phyloP scores from a whole-genome alignment of 768 basidiomycete genomes.

The Auricularia sp. region DNA sequence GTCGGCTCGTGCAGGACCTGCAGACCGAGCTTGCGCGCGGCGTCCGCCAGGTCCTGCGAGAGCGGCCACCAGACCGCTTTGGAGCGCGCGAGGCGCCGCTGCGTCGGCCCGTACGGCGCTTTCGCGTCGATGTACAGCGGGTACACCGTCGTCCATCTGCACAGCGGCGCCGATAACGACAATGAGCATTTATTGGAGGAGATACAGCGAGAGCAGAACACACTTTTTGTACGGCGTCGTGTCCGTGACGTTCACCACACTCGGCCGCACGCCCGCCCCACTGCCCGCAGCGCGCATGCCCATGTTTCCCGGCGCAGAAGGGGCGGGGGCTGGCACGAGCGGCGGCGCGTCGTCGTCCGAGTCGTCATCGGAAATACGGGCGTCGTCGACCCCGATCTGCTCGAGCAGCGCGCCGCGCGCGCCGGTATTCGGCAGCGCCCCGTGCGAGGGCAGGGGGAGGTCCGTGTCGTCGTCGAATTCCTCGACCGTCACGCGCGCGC shows the following conservation, averaged over 20 bases:
- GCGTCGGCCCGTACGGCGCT: constrained; percentile 72
- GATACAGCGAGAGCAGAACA: constrained; percentile 19
- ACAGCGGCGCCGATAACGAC: constrained; percentile 5
- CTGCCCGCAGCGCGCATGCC: neutral
- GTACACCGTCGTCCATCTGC: constrained; percentile 91
- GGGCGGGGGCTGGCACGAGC: neutral
- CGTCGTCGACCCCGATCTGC: constrained; percentile 41
- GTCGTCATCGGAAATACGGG: constrained; percentile 41
- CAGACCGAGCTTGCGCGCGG: constrained; percentile 65
- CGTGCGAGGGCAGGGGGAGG: constrained; percentile 62
- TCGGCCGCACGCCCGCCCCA: neutral
- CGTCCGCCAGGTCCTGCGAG: constrained; percentile 86
- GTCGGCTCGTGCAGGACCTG: constrained; percentile 79
- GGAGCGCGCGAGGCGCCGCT: constrained; percentile 68
- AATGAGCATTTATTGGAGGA: neutral
- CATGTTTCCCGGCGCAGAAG: neutral
- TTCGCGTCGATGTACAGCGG: constrained; percentile 97
- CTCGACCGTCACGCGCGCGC: constrained; percentile 55
- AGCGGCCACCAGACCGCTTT: constrained; percentile 92
- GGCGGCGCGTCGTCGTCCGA: constrained; percentile 29
- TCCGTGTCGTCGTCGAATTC: constrained; percentile 96
- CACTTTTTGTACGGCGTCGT: constrained; percentile 80
- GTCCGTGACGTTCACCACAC: constrained; percentile 33
- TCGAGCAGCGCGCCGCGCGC: constrained; percentile 67
- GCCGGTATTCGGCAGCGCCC: constrained; percentile 53